Evolutionary conservation across 2,329 filamentous ascomycete species (phyloP), one percentile per base, ranked within the genome.

Genomic region (Botrytis elliptica): DNA sequence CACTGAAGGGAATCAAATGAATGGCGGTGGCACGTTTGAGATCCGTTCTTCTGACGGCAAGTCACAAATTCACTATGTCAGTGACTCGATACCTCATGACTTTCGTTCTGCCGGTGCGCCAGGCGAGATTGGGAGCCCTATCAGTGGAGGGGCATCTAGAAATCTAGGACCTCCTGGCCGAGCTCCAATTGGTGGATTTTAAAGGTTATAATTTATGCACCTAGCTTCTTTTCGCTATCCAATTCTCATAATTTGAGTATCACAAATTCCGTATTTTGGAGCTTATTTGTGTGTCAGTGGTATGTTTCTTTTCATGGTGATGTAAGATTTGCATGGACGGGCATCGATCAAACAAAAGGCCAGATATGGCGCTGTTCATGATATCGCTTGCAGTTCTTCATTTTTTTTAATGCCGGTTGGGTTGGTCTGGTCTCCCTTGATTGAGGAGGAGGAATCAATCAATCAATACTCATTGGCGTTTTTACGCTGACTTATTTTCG

Each of bases 21-120:
- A 98, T 79, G 96, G 96, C 64, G 95, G 95, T 63, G 96, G 96
- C n/a, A 91, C 88, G 40, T 97, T 99, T 80, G 90, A 92, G n/a
- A 77, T 81, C 62, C 79, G 80, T 29, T 70, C 80, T 72, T 75
- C 70, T 8, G 77, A 78, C 70, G 77, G 77, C 22, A 77, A 75
- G 20, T 71, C 57, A 36, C 77, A 75, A 22, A 86, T 91, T 70
- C 85, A 88, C 25, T 90, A 88, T 83, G 85, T 91, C 73, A 85
- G 87, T 22, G 87, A 88, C 77, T 83, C 81, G 36, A 84, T 83
- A 71, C 84, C 81, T 16, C 71, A 76, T 46, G 68, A 59, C 18
- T 75, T 78, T 68, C 75, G 86, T 76, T 83, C 84, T 9, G 83
- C 89, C 1, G 88, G 87, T 64, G 86, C 87, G 10, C 90, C 90